Evolutionary conservation across 2,329 filamentous ascomycete species (phyloP).

Genomic region (Botrytis tulipae): DNA sequence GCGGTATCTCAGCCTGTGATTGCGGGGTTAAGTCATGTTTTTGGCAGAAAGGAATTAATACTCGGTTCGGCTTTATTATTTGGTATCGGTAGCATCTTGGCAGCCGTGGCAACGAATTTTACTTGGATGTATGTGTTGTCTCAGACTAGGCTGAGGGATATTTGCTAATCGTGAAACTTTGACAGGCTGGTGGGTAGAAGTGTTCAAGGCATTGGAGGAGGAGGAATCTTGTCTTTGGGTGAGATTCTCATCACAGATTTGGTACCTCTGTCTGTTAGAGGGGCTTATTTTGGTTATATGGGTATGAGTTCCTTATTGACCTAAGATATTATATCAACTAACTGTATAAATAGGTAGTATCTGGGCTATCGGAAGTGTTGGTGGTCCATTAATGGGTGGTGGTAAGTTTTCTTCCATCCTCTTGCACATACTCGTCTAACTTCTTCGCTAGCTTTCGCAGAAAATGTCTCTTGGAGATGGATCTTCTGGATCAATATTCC

Average conservation of each 20-base stretch:
- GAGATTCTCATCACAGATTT: slow-evolving; percentile 49
- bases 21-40: slow-evolving; percentile 42
- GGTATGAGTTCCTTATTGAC: not conserved
- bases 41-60: slow-evolving; percentile 42
- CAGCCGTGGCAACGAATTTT: slow-evolving; percentile 41
- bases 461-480: slow-evolving; percentile 57
- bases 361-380: slow-evolving; percentile 56
- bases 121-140: slow-evolving; percentile 34
- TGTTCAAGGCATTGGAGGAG: slow-evolving; percentile 52
- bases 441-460: slow-evolving; percentile 46
- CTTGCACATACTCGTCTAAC: not conserved
- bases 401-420: not conserved
- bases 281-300: slow-evolving; percentile 42
- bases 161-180: not conserved
- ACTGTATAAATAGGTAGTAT: slow-evolving; percentile 31
- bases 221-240: slow-evolving; percentile 48
- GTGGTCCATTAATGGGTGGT: slow-evolving; percentile 52
- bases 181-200: slow-evolving; percentile 41
- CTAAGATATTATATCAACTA: not conserved
- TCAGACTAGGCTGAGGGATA: not conserved
- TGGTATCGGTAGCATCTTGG: slow-evolving; percentile 42
- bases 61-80: slow-evolving; percentile 39
- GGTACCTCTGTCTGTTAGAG: slow-evolving; percentile 45
- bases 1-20: slow-evolving; percentile 57
- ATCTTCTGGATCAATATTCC: slow-evolving; percentile 53